phyloP scores from a whole-genome alignment of 192 early-diverging fungal species.

The Ambispora gerdemannii region DNA sequence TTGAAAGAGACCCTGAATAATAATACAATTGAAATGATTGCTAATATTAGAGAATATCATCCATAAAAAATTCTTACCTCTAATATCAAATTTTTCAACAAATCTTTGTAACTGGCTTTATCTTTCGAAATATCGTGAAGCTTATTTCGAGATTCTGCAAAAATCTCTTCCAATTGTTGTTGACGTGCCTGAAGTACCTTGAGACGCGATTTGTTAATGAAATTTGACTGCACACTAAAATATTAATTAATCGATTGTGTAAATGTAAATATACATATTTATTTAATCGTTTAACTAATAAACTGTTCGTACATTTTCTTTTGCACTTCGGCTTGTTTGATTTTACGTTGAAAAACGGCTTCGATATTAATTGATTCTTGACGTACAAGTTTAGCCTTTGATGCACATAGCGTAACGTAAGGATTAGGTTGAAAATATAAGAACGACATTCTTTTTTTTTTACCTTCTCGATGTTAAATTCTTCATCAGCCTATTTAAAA shows the following conservation, averaged over 20 bases:
- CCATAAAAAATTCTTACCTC: conserved; percentile 50
- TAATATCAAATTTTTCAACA: conserved; percentile 70
- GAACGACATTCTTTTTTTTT: neutral
- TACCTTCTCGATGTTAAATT: conserved; percentile 99
- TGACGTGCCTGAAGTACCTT: conserved; percentile 85
- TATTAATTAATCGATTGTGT: no score
- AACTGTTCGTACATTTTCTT: conserved; percentile 74
- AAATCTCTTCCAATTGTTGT: conserved; percentile 78
- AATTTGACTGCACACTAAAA: conserved; percentile 83
- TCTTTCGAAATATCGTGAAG: conserved; percentile 61
- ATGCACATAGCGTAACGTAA: no score
- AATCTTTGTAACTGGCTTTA: conserved; percentile 55
- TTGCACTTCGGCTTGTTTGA: conserved; percentile 96
- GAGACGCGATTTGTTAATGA: conserved; percentile 94
- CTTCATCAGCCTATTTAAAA: conserved; percentile 84
- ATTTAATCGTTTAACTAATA: neutral
- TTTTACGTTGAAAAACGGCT: conserved; percentile 91
- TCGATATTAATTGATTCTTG: conserved; percentile 97
- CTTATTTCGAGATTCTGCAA: conserved; percentile 62
- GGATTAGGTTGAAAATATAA: neutral
- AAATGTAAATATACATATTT: no score
- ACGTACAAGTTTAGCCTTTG: conserved; percentile 91
- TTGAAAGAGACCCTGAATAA: conserved; percentile 66
- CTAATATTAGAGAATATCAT: neutral
- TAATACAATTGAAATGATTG: conserved; percentile 25